Evolutionary conservation across 2,329 filamentous ascomycete genomes (phyloP).

Genomic region (Calonectria pseudoturangicola): DNA sequence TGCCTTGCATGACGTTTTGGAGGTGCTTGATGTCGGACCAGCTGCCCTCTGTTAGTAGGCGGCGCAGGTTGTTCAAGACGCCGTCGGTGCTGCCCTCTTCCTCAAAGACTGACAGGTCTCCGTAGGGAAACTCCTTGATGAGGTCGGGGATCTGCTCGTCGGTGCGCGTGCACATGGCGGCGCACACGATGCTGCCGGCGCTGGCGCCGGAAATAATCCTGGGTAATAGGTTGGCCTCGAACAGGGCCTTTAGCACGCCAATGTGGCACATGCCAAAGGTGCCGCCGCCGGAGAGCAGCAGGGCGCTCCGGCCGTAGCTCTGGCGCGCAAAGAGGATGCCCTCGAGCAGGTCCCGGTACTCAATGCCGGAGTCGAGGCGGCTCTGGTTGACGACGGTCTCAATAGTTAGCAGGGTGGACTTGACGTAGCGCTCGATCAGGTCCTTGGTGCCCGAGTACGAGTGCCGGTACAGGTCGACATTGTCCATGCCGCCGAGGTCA

Average conservation of each 20-base stretch:
- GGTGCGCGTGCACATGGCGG: constrained; percentile 85
- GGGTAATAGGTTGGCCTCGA: constrained; percentile 83
- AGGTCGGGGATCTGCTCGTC: constrained; percentile 85
- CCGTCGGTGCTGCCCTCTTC: constrained; percentile 75
- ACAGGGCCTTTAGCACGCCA: constrained; percentile 88
- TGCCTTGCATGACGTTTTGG: constrained; percentile 84
- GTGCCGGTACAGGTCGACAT: constrained; percentile 87
- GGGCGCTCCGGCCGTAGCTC: constrained; percentile 88
- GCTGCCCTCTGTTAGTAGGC: constrained; percentile 86
- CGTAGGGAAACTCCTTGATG: constrained; percentile 82
- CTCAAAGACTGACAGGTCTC: constrained; percentile 89
- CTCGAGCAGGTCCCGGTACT: constrained; percentile 77
- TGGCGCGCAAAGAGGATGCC: constrained; percentile 83
- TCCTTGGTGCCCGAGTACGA: constrained; percentile 90
- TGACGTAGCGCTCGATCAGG: constrained; percentile 90
- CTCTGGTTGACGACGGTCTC: constrained; percentile 80
- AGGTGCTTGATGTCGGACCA: constrained; percentile 91
- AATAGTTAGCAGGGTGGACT: constrained; percentile 85
- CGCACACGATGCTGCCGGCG: constrained; percentile 89
- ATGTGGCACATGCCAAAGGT: constrained; percentile 96
- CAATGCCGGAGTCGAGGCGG: constrained; percentile 71
- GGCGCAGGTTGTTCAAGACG: constrained; percentile 80
- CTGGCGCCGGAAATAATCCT: constrained; percentile 92
- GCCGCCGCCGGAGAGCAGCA: constrained; percentile 89
- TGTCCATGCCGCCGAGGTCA: constrained; percentile 90